Evolutionary conservation across 2,329 filamentous ascomycete genomes (phyloP), one percentile per base, ranked within the genome.

Genomic region (Dryadomyces quercus-mongolicae): DNA sequence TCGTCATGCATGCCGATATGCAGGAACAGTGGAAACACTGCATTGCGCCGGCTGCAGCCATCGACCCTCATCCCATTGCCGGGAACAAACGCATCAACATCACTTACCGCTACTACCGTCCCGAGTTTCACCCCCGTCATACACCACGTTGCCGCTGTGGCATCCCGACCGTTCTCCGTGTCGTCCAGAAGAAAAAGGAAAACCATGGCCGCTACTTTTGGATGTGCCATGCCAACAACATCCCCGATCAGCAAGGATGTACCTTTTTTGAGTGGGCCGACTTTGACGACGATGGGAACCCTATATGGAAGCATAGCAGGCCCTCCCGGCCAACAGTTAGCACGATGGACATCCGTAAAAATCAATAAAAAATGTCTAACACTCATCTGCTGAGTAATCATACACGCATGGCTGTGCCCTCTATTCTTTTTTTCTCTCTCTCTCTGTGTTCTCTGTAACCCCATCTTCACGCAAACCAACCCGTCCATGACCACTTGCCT

Each of bases 1-100:
- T 98, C 0, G 76, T 97, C 10, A 97, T 98, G 93, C 91, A 97
- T 64, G 91, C 92, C 1, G 89, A 95, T 65, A 97, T 95, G 88
- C 92, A 97, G 65, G 92, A 97, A 65, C 85, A 87, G 64, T 97
- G 90, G 90, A 97, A 96, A 67, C 93, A 98, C 67, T 80, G 81
- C 60, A 86, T 98, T 46, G 75, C 82, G 0, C 86, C 90, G 0
- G 84, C 86, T 0, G 74, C 77, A 50, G 81, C 84, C 4, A 86
- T 97, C 56, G 85, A 90, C 57, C 88, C 89, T 1, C 93, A 98
- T 66, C 88, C 91, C 0, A 66, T 95, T 1, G 79, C 91, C 0
- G 85, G 85, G 0, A 90, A 83, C 61, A 84, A 81, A 59, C 78
- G 93, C 44, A 91, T 98, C 62, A 97, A 97, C 65, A 80, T 98